phyloP scores from a whole-genome alignment of 2,329 filamentous ascomycete species.

The Penicillium sp. region DNA sequence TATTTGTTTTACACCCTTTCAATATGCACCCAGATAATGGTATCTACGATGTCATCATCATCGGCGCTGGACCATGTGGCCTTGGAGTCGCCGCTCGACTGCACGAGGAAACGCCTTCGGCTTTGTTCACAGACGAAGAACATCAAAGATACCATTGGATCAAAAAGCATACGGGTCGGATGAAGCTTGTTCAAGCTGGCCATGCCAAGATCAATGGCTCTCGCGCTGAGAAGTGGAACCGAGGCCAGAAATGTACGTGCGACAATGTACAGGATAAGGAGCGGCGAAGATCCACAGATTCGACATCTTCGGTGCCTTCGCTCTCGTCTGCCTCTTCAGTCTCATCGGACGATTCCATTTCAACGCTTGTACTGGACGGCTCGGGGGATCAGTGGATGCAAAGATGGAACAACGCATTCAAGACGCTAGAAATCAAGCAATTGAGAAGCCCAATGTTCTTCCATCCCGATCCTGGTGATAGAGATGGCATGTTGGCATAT shows the following conservation, averaged over 20 bases:
- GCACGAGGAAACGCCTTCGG: slow-evolving; percentile 69
- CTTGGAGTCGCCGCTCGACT: slow-evolving; percentile 71
- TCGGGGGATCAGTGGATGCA: slow-evolving; percentile 64
- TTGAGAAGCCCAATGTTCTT: slow-evolving; percentile 80
- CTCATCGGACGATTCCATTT: slow-evolving; percentile 21
- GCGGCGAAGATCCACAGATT: slow-evolving; percentile 18
- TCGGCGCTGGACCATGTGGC: slow-evolving; percentile 73
- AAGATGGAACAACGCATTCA: slow-evolving; percentile 69
- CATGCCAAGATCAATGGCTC: slow-evolving; percentile 28
- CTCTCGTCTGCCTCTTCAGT: slow-evolving; percentile 19
- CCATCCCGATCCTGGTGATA: slow-evolving; percentile 72
- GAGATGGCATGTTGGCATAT: slow-evolving; percentile 70
- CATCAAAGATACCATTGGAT: slow-evolving; percentile 81
- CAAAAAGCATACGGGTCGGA: slow-evolving; percentile 60
- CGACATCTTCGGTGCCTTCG: slow-evolving; percentile 21
- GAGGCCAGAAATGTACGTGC: slow-evolving; percentile 9
- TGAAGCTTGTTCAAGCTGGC: slow-evolving; percentile 45
- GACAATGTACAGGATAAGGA: neutral
- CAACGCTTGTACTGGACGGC: slow-evolving; percentile 66
- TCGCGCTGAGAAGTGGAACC: slow-evolving; percentile 29
- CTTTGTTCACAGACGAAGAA: slow-evolving; percentile 79
- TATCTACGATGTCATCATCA: slow-evolving; percentile 62
- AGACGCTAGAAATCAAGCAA: slow-evolving; percentile 66
- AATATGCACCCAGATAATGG: slow-evolving; percentile 10
- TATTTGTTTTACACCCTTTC: neutral